A percentile compares a stretch with the other conserved stretches of the same genome.
These are phyloP conservation scores for Saccharomyces hybrid DNA, from an alignment of 1,139 yeast genomes.

Conservation along the genomic window DNA sequence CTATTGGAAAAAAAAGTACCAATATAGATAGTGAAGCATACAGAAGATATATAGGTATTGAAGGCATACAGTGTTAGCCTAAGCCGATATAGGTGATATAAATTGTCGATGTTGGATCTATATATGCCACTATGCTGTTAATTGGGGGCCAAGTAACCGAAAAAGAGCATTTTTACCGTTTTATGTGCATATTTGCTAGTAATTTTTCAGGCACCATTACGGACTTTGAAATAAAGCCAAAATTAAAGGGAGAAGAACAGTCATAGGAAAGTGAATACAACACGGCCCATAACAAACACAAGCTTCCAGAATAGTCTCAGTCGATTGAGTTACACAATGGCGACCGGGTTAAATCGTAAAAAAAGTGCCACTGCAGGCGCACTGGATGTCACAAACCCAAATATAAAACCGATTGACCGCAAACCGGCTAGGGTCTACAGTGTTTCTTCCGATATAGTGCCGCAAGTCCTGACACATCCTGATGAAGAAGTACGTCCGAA, in stretches of 20 bases:
- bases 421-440: slow-evolving; percentile 12
- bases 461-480: slow-evolving; percentile 14
- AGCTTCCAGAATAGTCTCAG: not conserved
- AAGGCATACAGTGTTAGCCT: no score
- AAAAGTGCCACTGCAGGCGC: not conserved
- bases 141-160: not conserved
- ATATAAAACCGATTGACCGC: not conserved
- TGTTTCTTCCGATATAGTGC: slow-evolving; percentile 18
- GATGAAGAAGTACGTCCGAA: slow-evolving; percentile 9
- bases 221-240: not conserved
- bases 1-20: not conserved
- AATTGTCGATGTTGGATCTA: not conserved
- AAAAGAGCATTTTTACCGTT: not conserved
- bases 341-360: not conserved
- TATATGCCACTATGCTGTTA: not conserved
- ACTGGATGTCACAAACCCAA: not conserved
- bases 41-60: no score
- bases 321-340: not conserved
- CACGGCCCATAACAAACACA: not conserved
- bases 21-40: not conserved
- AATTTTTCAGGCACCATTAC: not conserved
- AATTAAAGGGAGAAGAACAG: not conserved
- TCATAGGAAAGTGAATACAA: not conserved
- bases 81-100: not conserved
- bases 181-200: not conserved